Evolutionary conservation across 164 flowering plant species (phyloP).

Genomic region (Chimonanthus salicifolius): DNA sequence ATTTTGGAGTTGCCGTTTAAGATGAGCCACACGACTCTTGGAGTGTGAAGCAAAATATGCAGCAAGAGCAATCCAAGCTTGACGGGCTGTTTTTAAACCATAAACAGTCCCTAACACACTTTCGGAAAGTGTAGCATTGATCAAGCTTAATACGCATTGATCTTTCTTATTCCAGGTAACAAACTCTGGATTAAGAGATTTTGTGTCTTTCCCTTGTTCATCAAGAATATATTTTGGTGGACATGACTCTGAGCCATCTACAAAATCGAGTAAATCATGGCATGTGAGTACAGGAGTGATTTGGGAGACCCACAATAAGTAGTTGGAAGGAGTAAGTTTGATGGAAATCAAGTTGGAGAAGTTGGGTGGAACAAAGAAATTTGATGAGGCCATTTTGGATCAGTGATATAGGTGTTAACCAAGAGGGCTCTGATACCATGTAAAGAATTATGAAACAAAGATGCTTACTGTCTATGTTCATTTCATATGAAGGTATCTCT

Average conservation of each 20-base stretch:
- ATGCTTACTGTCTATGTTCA: too few relatives aligned
- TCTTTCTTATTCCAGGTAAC: not conserved
- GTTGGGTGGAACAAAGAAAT: not conserved
- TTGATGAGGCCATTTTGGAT: not conserved
- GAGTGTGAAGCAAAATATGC: not conserved
- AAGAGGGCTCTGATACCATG: too few relatives aligned
- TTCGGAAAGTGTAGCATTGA: not conserved
- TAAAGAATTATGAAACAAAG: too few relatives aligned
- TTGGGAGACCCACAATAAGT: not conserved
- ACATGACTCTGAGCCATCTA: not conserved
- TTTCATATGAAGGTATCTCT: too few relatives aligned
- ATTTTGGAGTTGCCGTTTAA: not conserved
- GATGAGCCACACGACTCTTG: not conserved
- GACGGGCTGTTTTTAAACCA: not conserved
- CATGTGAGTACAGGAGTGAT: not conserved
- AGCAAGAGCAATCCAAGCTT: not conserved
- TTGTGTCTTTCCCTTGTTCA: not conserved
- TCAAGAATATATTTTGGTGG: not conserved
- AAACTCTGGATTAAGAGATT: not conserved
- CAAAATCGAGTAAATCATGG: not conserved
- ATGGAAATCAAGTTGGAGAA: not conserved
- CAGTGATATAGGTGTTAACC: too few relatives aligned
- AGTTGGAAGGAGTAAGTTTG: not conserved
- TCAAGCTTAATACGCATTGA: not conserved
- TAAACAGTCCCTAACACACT: not conserved